Percentiles rank a stretch among this genome's conserved stretches.
These are phyloP conservation scores for Leccinum disarticulatum DNA, from an alignment of 768 basidiomycete genomes.

Conservation along the genomic window DNA sequence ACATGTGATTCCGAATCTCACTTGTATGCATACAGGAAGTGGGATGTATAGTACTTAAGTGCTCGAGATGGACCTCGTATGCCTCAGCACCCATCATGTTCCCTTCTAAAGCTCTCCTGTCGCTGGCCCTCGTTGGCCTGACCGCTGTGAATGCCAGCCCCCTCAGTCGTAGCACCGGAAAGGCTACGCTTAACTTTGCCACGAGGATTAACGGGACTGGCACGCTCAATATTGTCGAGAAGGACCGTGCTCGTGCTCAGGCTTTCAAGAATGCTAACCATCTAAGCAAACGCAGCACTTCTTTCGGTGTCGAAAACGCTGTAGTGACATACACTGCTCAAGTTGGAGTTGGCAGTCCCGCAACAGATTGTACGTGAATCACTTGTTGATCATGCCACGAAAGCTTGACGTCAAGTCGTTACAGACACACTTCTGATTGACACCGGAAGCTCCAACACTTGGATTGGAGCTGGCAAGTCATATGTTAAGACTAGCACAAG, in stretches of 20 bases:
- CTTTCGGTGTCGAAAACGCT: constrained; percentile 19
- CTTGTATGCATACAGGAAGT: background rate
- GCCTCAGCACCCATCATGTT: constrained; percentile 14
- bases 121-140: constrained; percentile 13
- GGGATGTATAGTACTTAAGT: constrained; percentile 2
- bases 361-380: constrained; percentile 14
- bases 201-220: constrained; percentile 16
- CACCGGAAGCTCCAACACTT: constrained; percentile 30
- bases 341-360: constrained; percentile 23
- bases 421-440: constrained; percentile 28
- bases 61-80: background rate
- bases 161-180: constrained; percentile 10
- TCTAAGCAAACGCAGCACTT: constrained; percentile 20
- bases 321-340: constrained; percentile 27
- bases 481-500: constrained; percentile 28
- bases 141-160: constrained; percentile 18
- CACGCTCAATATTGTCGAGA: constrained; percentile 12
- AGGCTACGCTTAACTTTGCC: constrained; percentile 14
- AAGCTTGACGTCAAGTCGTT: background rate
- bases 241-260: constrained; percentile 5
- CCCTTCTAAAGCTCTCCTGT: constrained; percentile 13
- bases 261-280: constrained; percentile 18
- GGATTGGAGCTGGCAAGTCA: constrained; percentile 29
- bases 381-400: background rate
- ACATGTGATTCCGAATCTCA: background rate